Percentiles rank a stretch among this genome's conserved stretches.
These are phyloP conservation scores for Dentipellis sp. DNA, from an alignment of 768 basidiomycete species.

Conservation along the genomic window DNA sequence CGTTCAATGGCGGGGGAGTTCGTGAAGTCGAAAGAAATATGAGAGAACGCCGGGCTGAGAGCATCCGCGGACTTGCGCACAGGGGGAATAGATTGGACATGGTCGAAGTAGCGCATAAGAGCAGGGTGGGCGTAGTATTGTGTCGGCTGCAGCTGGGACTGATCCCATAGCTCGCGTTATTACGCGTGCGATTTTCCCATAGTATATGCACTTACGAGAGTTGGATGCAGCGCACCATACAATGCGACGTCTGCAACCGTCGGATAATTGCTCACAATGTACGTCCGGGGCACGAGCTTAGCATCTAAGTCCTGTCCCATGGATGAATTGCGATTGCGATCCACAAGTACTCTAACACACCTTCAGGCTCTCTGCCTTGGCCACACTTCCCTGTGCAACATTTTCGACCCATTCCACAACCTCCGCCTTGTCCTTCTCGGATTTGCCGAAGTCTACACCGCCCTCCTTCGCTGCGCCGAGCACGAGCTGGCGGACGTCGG, in stretches of 20 bases:
- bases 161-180: background rate
- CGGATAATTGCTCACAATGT: slow-evolving; percentile 74
- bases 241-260: slow-evolving; percentile 88
- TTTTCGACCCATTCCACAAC: slow-evolving; percentile 66
- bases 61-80: slow-evolving; percentile 50
- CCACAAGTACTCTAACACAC: slow-evolving; percentile 24
- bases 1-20: slow-evolving; percentile 69
- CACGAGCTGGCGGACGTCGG: slow-evolving; percentile 41
- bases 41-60: slow-evolving; percentile 41
- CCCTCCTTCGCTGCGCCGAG: slow-evolving; percentile 31
- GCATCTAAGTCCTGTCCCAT: slow-evolving; percentile 56
- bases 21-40: slow-evolving; percentile 63
- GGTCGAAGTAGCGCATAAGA: slow-evolving; percentile 90
- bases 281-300: slow-evolving; percentile 69
- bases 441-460: slow-evolving; percentile 36
- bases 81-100: slow-evolving; percentile 67
- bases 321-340: slow-evolving; percentile 2
- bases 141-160: slow-evolving; percentile 65
- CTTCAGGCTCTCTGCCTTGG: slow-evolving; percentile 37
- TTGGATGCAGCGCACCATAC: slow-evolving; percentile 82
- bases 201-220: slow-evolving; percentile 44
- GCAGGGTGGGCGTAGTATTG: slow-evolving; percentile 76
- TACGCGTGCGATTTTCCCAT: no score
- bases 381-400: slow-evolving; percentile 39
- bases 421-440: slow-evolving; percentile 53